Evolutionary conservation across 495 filamentous ascomycete genomes (phyloP).

Genomic region (Penicillium argentinense): DNA sequence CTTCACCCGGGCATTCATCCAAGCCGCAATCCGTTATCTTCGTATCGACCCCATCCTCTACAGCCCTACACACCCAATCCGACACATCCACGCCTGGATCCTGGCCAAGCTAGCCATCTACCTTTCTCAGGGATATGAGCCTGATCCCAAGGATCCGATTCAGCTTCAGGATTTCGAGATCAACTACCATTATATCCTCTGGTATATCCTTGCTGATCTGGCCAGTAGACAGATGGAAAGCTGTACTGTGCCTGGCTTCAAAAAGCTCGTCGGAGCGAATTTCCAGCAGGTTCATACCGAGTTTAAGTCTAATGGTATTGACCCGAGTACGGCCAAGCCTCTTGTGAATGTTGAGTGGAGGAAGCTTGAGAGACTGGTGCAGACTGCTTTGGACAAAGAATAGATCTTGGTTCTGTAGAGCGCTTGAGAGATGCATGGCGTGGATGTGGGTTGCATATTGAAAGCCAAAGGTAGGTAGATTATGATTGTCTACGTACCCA

Average conservation of each 20-base stretch:
- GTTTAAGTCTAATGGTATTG: constrained; percentile 30
- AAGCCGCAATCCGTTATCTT: constrained; percentile 38
- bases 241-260: constrained; percentile 39
- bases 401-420: constrained; percentile 4
- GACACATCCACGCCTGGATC: constrained; percentile 44
- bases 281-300: constrained; percentile 36
- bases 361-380: constrained; percentile 35
- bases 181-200: constrained; percentile 37
- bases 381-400: constrained; percentile 25
- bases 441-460: too few species aligned
- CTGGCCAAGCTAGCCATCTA: constrained; percentile 38
- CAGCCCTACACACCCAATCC: constrained; percentile 38
- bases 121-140: constrained; percentile 30
- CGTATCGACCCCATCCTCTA: constrained; percentile 41
- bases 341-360: constrained; percentile 34
- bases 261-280: constrained; percentile 25
- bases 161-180: constrained; percentile 20
- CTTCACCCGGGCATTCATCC: constrained; percentile 35
- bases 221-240: constrained; percentile 34
- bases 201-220: constrained; percentile 41
- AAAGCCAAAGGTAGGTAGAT: too few species aligned
- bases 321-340: constrained; percentile 26
- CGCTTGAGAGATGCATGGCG: background rate
- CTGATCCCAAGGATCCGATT: constrained; percentile 14
- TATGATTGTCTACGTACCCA: too few species aligned